These are phyloP conservation scores for Teunomyces atbi DNA, from an alignment of 805 yeast genomes.

Conservation along the genomic window DNA sequence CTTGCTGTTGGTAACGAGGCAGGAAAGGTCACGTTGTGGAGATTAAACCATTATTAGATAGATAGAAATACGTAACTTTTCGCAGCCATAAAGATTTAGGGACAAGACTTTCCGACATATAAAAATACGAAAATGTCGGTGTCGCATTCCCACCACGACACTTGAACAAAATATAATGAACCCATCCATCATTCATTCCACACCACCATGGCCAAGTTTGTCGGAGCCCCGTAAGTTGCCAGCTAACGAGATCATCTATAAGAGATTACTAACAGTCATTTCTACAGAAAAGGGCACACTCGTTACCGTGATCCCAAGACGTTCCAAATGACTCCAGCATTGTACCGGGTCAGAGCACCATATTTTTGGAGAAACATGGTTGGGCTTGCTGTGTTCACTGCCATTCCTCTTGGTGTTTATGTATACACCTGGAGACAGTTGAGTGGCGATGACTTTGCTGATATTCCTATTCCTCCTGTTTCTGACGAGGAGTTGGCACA, in stretches of 20 bases:
- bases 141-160: background rate
- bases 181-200: background rate
- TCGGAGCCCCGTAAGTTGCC: conserved; percentile 17
- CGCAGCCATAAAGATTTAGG: background rate
- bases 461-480: conserved; percentile 93
- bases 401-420: conserved; percentile 71
- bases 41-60: conserved; percentile 67
- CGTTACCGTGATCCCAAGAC: conserved; percentile 61
- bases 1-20: conserved; percentile 87
- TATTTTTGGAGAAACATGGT: conserved; percentile 75
- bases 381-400: conserved; percentile 55
- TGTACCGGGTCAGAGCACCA: conserved; percentile 86
- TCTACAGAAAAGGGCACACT: conserved; percentile 39
- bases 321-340: conserved; percentile 89
- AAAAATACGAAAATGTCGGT: background rate
- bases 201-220: conserved; percentile 13
- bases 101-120: background rate
- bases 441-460: conserved; percentile 78
- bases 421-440: conserved; percentile 60
- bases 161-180: background rate
- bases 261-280: conserved; percentile 7
- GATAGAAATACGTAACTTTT: background rate
- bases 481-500: conserved; percentile 71
- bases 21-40: conserved; percentile 88
- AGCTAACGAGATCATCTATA: background rate